Percentiles rank a stretch among this genome's conserved stretches.
These are phyloP conservation scores for Penicillium griseofulvum DNA, from an alignment of 2,329 filamentous ascomycete species.

Conservation along the genomic window DNA sequence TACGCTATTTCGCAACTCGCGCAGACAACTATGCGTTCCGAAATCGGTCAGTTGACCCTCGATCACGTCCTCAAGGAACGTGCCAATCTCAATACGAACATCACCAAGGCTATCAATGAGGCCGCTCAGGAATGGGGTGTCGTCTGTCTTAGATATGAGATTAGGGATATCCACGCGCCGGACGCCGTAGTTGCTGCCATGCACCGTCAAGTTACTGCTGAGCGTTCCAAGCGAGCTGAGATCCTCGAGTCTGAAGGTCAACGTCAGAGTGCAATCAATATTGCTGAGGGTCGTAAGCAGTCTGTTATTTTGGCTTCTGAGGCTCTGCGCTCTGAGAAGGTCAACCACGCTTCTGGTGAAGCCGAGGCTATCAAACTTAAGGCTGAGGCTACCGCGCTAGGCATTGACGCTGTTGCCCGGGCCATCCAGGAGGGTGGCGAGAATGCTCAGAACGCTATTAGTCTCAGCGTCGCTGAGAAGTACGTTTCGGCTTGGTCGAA, in stretches of 20 bases:
- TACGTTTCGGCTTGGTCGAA: slow-evolving; percentile 95
- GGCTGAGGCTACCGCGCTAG: slow-evolving; percentile 78
- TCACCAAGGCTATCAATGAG: slow-evolving; percentile 98
- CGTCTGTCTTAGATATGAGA: slow-evolving; percentile 93
- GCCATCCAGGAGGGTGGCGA: slow-evolving; percentile 71
- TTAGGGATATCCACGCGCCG: slow-evolving; percentile 95
- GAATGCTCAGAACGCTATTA: slow-evolving; percentile 78
- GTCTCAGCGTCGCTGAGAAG: slow-evolving; percentile 89
- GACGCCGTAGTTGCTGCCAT: slow-evolving; percentile 92
- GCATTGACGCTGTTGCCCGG: slow-evolving; percentile 80
- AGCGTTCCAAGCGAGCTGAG: slow-evolving; percentile 95
- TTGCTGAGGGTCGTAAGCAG: slow-evolving; percentile 96
- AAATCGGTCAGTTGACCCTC: slow-evolving; percentile 93
- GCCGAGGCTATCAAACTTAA: slow-evolving; percentile 88
- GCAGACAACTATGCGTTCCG: slow-evolving; percentile 97
- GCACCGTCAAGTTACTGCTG: slow-evolving; percentile 96
- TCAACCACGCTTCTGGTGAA: slow-evolving; percentile 90
- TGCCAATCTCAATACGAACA: slow-evolving; percentile 92
- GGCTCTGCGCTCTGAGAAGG: slow-evolving; percentile 82
- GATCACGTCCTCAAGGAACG: slow-evolving; percentile 98
- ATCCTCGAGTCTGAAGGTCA: slow-evolving; percentile 97
- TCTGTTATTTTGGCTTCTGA: slow-evolving; percentile 94
- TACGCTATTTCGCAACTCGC: slow-evolving; percentile 98
- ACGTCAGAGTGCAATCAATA: slow-evolving; percentile 96
- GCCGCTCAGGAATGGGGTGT: slow-evolving; percentile 96